Conservation (phyloP, 1,284 basidiomycete genomes). For the Cutaneotrichosporon curvatum region DNA sequence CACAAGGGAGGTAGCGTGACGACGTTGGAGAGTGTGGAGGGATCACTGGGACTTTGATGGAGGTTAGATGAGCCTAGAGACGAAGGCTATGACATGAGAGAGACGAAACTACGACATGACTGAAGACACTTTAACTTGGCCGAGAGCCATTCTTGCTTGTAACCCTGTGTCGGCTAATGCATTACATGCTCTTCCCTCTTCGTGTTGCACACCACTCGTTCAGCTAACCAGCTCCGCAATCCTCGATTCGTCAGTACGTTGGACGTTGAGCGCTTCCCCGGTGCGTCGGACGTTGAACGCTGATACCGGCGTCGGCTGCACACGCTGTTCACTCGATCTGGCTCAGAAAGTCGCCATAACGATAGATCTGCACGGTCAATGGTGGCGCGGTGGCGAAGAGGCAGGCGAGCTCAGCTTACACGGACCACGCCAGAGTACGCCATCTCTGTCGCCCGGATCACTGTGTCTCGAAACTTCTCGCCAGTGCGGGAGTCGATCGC, state of each 20-base stretch:
- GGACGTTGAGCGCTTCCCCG: too few species aligned
- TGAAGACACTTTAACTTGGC: not conserved
- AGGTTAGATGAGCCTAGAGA: too few species aligned
- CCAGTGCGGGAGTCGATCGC: slow-evolving; percentile 4
- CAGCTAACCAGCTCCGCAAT: too few species aligned
- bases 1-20: too few species aligned
- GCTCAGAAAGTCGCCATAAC: slow-evolving; percentile 10
- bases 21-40: too few species aligned
- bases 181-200: not conserved
- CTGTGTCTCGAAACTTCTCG: slow-evolving; percentile 8
- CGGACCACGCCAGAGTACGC: slow-evolving; percentile 7
- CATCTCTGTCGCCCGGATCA: slow-evolving; percentile 8
- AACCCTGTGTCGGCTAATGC: slow-evolving; percentile 1
- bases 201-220: not conserved
- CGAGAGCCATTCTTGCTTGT: slow-evolving; percentile 13
- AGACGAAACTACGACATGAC: not conserved
- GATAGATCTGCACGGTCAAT: slow-evolving; percentile 9
- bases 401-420: too few species aligned
- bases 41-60: too few species aligned
- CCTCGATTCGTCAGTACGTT: too few species aligned
- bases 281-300: too few species aligned
- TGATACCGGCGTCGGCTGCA: too few species aligned
- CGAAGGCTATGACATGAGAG: not conserved
- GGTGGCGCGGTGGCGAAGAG: too few species aligned
- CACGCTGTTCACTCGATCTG: slow-evolving; percentile 6